Evolutionary conservation across 2,329 filamentous ascomycete genomes (phyloP).

Genomic region (Malbranchea cinnamomea): DNA sequence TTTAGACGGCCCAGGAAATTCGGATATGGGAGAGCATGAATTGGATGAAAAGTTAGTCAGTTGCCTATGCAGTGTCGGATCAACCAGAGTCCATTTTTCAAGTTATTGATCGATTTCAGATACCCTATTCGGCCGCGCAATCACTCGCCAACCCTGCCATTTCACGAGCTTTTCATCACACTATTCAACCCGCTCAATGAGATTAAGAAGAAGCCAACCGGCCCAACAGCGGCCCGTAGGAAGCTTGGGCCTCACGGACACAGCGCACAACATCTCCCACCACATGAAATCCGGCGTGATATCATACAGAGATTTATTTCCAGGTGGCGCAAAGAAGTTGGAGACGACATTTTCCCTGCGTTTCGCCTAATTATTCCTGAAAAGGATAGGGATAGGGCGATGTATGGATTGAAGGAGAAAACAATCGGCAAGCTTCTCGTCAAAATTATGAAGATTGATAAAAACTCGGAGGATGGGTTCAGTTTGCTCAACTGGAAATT

Average conservation of each 20-base stretch:
- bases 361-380: slow-evolving; percentile 83
- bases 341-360: slow-evolving; percentile 83
- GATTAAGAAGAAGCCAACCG: slow-evolving; percentile 57
- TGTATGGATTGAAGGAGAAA: slow-evolving; percentile 91
- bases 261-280: slow-evolving; percentile 35
- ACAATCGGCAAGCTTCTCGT: slow-evolving; percentile 81
- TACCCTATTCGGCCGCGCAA: slow-evolving; percentile 76
- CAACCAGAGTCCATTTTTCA: too few species aligned
- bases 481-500: slow-evolving; percentile 85
- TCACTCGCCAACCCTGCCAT: slow-evolving; percentile 61
- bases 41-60: too few species aligned
- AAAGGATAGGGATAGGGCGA: slow-evolving; percentile 78
- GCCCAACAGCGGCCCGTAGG: slow-evolving; percentile 36
- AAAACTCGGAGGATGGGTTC: slow-evolving; percentile 75
- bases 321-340: slow-evolving; percentile 76
- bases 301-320: slow-evolving; percentile 79
- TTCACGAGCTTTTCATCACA: slow-evolving; percentile 59
- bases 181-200: slow-evolving; percentile 73
- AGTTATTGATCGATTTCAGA: too few species aligned
- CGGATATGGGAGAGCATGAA: too few species aligned
- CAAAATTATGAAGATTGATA: slow-evolving; percentile 81
- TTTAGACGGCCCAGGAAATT: too few species aligned
- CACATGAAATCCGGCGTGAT: slow-evolving; percentile 62
- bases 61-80: too few species aligned
- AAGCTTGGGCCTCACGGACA: slow-evolving; percentile 46